Base-by-base conservation (phyloP, 2,329 filamentous ascomycete species). In the Cercospora sojina region DNA sequence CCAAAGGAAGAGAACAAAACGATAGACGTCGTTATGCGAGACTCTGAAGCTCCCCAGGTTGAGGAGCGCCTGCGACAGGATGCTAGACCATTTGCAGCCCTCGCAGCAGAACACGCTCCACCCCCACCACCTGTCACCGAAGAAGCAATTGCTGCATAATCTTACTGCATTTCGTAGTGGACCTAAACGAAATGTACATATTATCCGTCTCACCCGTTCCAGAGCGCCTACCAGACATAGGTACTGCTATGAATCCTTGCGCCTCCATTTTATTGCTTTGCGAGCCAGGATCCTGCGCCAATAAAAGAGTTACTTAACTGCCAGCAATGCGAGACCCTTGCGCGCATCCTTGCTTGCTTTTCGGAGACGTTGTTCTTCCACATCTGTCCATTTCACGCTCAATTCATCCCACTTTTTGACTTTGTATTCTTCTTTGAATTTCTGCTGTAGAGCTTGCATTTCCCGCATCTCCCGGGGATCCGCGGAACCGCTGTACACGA, bases 401-500 rank as follows among this genome's bases (percentile, higher is more conserved):
- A 89, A 73, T 66, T 88, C 80, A 74, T 89, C 84, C 87, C 87
- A 89, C 25, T 88, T 88, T 76, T 85, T 85, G 20, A 83, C 81
- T 64, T 81, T 79, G 72, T 84, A 88, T 72, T 89, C 87, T 62
- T 83, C 80, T 63, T 83, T 83, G 74, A 85, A 86, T 64, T 79
- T 79, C 70, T 83, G 81, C 64, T 88, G 84, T 79, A 87, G 79
- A 1, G 78, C 79, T 72, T 88, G 86, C 71, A 89, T 75, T 29
- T 84, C 82, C 47, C 81, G 78, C 51, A 87, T 80, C 64, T 87
- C 84, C 31, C 85, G 79, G 25, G 87, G 87, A 72, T 89, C 86
- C 31, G 86, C 86, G 2, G 86, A 87, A n/a, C 87, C 87, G 65
- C 84, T 86, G 75, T 88, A 89, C 31, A 89, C 83, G 29, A 90